Conservation (phyloP, 179 eudicot genomes). For the Silene vulgaris region DNA sequence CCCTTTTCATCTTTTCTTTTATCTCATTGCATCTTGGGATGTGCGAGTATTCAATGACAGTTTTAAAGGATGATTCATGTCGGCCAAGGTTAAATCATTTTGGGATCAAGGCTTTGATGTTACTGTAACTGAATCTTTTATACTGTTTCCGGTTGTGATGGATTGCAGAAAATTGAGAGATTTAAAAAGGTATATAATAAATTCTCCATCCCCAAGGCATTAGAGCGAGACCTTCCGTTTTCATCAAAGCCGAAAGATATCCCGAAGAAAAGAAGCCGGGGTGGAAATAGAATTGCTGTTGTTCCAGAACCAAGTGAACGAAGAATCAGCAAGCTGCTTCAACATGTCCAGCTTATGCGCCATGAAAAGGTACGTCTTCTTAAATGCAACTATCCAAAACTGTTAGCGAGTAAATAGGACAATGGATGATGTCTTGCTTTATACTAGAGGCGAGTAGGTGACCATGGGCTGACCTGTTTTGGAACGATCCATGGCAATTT, state of each 20-base stretch:
- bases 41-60: too few species aligned
- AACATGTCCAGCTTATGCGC: slow-evolving; percentile 51
- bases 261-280: slow-evolving; percentile 36
- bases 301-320: slow-evolving; percentile 67
- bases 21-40: neutral
- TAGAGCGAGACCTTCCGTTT: slow-evolving; percentile 71
- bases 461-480: too few species aligned
- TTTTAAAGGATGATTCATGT: too few species aligned
- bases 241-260: slow-evolving; percentile 71
- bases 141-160: neutral
- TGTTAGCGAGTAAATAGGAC: neutral
- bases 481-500: neutral
- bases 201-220: slow-evolving; percentile 59
- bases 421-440: neutral
- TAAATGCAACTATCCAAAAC: neutral
- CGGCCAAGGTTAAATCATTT: too few species aligned
- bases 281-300: slow-evolving; percentile 52
- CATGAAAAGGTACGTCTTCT: slow-evolving; percentile 57
- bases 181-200: slow-evolving; percentile 69
- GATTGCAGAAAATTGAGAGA: slow-evolving; percentile 71
- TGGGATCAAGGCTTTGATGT: too few species aligned
- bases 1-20: neutral
- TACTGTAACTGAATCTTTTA: too few species aligned
- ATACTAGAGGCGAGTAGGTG: too few species aligned
- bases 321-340: slow-evolving; percentile 42